Evolutionary conservation across 345 rosid species (phyloP).

Genomic region (Eucalyptus virginea): DNA sequence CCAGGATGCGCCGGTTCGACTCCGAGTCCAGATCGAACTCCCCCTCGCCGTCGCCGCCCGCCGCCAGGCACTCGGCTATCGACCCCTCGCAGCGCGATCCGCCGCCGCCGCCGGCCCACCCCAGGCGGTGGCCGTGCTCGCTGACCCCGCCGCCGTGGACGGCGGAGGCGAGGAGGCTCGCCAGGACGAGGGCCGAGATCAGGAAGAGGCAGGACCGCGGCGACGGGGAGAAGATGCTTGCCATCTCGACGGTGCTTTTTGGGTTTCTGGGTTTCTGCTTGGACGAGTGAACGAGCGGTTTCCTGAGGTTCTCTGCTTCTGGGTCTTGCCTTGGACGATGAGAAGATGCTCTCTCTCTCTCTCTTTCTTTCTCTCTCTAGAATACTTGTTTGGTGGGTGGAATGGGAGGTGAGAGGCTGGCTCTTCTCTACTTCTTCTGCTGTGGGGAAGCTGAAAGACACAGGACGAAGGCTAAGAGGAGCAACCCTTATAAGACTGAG

Average conservation of each 20-base stretch:
- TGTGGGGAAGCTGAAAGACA: background rate
- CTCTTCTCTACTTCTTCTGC: background rate
- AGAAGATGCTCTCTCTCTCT: background rate
- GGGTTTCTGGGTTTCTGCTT: background rate
- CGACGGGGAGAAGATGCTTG: background rate
- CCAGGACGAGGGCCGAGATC: background rate
- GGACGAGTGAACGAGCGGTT: background rate
- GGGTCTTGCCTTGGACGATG: background rate
- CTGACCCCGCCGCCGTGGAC: slow-evolving; percentile 29
- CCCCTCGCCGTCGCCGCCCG: slow-evolving; percentile 14
- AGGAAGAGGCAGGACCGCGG: background rate
- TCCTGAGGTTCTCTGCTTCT: background rate
- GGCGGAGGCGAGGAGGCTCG: background rate
- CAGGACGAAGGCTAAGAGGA: background rate
- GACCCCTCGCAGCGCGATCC: slow-evolving; percentile 49
- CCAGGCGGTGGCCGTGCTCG: slow-evolving; percentile 11
- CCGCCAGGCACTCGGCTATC: slow-evolving; percentile 26
- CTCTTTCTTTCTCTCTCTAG: background rate
- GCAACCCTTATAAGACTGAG: background rate
- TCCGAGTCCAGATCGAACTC: slow-evolving; percentile 79
- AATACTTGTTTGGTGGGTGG: background rate
- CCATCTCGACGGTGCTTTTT: background rate
- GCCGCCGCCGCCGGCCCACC: slow-evolving; percentile 17
- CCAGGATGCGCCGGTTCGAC: slow-evolving; percentile 71
- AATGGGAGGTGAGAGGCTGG: background rate